A percentile compares a stretch with the other conserved stretches of the same genome.
phyloP scores from a whole-genome alignment of 805 yeast genomes.

The Grigorovia humatica region DNA sequence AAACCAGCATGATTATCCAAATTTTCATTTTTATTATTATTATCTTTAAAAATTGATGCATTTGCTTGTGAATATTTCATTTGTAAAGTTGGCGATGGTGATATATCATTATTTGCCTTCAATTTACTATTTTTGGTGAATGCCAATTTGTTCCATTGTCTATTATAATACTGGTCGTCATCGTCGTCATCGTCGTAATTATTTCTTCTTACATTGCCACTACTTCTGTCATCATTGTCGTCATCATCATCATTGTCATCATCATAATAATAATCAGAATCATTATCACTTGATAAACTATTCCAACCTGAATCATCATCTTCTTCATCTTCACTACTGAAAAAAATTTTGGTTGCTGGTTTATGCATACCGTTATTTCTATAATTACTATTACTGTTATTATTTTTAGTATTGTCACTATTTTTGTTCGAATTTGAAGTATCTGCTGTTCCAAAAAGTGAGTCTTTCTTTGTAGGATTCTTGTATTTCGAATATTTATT shows the following conservation, averaged over 20 bases:
- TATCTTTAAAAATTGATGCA: background rate
- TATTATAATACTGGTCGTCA: conserved; percentile 24
- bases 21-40: background rate
- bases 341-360: conserved; percentile 16
- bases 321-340: conserved; percentile 27
- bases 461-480: conserved; percentile 1
- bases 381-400: conserved; percentile 1
- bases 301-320: conserved; percentile 25
- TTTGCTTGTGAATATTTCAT: background rate
- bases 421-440: background rate
- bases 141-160: conserved; percentile 26
- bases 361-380: conserved; percentile 7
- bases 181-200: conserved; percentile 22
- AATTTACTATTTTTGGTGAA: conserved; percentile 12
- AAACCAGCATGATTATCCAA: conserved; percentile 7
- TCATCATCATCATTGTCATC: conserved; percentile 16
- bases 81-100: background rate
- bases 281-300: conserved; percentile 20
- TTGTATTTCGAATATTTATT: background rate
- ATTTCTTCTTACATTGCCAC: conserved; percentile 3
- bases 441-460: conserved; percentile 3
- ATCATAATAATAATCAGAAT: background rate
- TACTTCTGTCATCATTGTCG: conserved; percentile 13
- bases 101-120: background rate
- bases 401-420: conserved; percentile 3